These are phyloP conservation scores for Elaeis oleifera DNA, from an alignment of 202 grass and related monocot species.

Conservation along the genomic window DNA sequence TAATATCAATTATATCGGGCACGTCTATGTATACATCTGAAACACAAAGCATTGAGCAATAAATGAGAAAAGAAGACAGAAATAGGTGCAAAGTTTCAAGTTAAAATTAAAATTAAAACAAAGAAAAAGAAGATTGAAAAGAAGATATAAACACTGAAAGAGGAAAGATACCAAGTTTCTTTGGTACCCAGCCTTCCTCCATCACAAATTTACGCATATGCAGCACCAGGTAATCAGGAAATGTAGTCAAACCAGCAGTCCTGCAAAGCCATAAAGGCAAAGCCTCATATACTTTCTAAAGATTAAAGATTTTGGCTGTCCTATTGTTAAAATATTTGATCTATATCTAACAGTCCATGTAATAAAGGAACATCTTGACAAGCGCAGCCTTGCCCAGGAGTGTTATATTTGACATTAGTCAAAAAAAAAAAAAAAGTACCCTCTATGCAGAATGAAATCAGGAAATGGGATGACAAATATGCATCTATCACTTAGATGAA, in stretches of 20 bases:
- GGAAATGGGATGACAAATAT: too few relatives aligned
- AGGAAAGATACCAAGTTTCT: constrained; percentile 66
- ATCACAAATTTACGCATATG: constrained; percentile 99
- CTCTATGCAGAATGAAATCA: too few relatives aligned
- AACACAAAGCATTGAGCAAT: constrained; percentile 21
- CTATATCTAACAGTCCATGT: too few relatives aligned
- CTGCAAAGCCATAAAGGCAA: constrained; percentile 24
- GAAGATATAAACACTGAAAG: constrained; percentile 2
- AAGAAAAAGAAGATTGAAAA: not conserved
- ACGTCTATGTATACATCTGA: constrained; percentile 98
- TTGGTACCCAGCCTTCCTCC: constrained; percentile 92
- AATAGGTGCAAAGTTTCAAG: too few relatives aligned
- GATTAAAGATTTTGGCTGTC: too few relatives aligned
- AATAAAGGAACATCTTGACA: too few relatives aligned
- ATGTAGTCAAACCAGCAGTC: constrained; percentile 71
- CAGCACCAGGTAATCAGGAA: constrained; percentile 91
- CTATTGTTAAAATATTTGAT: too few relatives aligned
- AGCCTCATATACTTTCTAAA: too few relatives aligned
- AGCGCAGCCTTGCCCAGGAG: too few relatives aligned
- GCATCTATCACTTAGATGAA: too few relatives aligned
- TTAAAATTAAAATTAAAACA: not conserved
- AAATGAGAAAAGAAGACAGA: not conserved
- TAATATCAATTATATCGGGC: constrained; percentile 83
- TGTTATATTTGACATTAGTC: too few relatives aligned
- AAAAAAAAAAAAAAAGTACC: too few relatives aligned